Evolutionary conservation across 129 eudicot genomes (phyloP), one percentile per base, ranked within the genome.

Genomic region (Escallonia rubra): DNA sequence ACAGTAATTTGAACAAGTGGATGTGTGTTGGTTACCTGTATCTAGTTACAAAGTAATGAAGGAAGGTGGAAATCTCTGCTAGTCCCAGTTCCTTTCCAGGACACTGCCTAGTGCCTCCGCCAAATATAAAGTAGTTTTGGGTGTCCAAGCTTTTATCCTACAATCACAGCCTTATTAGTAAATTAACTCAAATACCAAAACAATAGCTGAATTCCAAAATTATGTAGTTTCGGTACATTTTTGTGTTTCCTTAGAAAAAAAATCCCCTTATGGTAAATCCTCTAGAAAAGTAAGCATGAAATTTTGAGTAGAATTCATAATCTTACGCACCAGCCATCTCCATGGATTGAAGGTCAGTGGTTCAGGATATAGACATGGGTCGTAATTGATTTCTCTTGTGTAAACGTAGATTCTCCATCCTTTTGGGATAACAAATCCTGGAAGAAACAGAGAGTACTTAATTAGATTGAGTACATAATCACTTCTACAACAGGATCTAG

Each of bases 331-430:
- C 90, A 91, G 79, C 97, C 97, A 91, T 85, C 97, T 85, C 94
- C 96, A 88, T 12, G 97, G 97, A 59, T 88, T 88, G 73, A 91
- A 91, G 56, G 90, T 70, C 2, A 74, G 67, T 58, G 97, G 97
- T 62, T 91, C 96, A 0, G 97, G 97, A 69, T 91, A 91, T 41
- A 85, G 41, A 50, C 71, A 75, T 0, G 90, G 90, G 64, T 91
- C 97, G 43, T 87, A 91, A 63, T 91, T 91, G 4, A 85, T 77
- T 76, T 91, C 97, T 68, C 97, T 73, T 34, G 96, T 87, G 73
- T 91, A 91, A 46, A 91, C 97, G 72, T 91, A 91, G 63, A 91
- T 91, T 59, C 96, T 88, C 97, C 97, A 91, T 59, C 97, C 97
- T 73, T 87, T 69, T 0, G 97, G 97, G 67, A 91, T 83, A 38